A percentile compares a stretch with the other conserved stretches of the same genome.
These are phyloP conservation scores for Platanthera guangdongensis DNA, from an alignment of 106 monocot species.

Conservation along the genomic window DNA sequence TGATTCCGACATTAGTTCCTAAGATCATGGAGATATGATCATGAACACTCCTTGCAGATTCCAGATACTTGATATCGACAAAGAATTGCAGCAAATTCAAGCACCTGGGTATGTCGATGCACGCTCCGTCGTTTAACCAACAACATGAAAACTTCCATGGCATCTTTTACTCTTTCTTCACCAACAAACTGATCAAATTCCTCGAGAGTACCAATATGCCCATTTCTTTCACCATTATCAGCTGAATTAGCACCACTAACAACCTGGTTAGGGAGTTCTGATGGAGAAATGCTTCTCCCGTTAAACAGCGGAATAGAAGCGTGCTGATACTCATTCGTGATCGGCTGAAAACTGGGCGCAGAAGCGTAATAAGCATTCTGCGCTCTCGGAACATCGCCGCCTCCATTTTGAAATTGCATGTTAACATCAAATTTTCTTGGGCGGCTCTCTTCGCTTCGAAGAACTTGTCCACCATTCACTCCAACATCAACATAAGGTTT, in stretches of 20 bases:
- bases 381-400: background rate
- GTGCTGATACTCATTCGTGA: background rate
- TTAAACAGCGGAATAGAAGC: background rate
- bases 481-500: background rate
- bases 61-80: constrained; percentile 45
- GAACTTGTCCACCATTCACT: constrained; percentile 1
- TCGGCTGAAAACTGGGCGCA: background rate
- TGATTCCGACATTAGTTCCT: constrained; percentile 24
- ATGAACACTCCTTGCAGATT: constrained; percentile 51
- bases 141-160: constrained; percentile 46
- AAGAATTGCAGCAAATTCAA: constrained; percentile 55
- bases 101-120: constrained; percentile 41
- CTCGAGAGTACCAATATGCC: constrained; percentile 39
- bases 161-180: constrained; percentile 63
- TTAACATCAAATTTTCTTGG: background rate
- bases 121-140: constrained; percentile 34
- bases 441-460: background rate
- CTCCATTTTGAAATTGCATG: background rate
- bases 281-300: background rate
- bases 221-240: constrained; percentile 15
- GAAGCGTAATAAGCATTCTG: background rate
- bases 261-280: background rate
- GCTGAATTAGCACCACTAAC: background rate
- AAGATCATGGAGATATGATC: constrained; percentile 17
- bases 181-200: constrained; percentile 58